Percentiles rank a stretch among this genome's conserved stretches.
Conservation (phyloP, 257 asterid genomes). For the Rauvolfia tetraphylla region DNA sequence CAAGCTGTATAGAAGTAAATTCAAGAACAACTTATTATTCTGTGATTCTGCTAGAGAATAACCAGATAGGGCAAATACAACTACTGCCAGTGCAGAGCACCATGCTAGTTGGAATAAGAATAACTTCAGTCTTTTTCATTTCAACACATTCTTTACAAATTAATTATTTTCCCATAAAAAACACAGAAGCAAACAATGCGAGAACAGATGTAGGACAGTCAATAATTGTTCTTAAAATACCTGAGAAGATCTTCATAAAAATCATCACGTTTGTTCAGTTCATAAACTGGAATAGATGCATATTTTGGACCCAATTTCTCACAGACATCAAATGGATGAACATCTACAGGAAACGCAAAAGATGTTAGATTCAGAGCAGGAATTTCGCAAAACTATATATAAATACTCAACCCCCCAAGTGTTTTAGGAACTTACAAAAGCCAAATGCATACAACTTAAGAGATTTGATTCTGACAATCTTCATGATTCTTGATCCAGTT, state of each 20-base stretch:
- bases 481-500: slow-evolving; percentile 92
- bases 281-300: slow-evolving; percentile 59
- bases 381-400: slow-evolving; percentile 9
- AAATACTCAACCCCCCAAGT: slow-evolving; percentile 13
- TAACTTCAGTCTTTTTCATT: neutral
- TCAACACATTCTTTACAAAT: neutral
- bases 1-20: neutral
- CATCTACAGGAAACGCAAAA: slow-evolving; percentile 46
- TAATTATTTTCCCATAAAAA: neutral
- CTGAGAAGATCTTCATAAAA: slow-evolving; percentile 88
- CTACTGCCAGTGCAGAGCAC: neutral
- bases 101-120: neutral
- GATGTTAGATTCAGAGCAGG: slow-evolving; percentile 14
- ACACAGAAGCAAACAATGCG: neutral
- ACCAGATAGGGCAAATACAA: neutral
- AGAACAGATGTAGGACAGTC: neutral
- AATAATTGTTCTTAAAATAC: slow-evolving; percentile 32
- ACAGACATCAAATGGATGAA: slow-evolving; percentile 89
- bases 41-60: neutral
- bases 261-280: slow-evolving; percentile 60
- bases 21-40: neutral
- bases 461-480: slow-evolving; percentile 77
- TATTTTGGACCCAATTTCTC: slow-evolving; percentile 87
- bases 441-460: slow-evolving; percentile 92
- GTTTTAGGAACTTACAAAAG: slow-evolving; percentile 63